Evolutionary conservation across 2,329 filamentous ascomycete genomes (phyloP).

Genomic region (Aspergillus transmontanensis): DNA sequence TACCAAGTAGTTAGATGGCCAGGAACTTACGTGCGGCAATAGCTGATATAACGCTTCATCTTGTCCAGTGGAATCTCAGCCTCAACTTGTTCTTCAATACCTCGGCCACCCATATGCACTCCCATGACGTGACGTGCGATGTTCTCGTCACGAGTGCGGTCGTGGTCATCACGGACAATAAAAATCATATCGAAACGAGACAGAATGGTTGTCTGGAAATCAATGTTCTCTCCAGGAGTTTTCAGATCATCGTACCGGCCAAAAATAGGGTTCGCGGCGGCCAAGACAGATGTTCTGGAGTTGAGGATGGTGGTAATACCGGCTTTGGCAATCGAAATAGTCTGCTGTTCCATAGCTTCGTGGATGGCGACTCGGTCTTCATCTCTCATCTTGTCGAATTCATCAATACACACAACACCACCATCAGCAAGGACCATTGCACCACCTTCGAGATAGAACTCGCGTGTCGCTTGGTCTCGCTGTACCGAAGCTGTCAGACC

Average conservation of each 20-base stretch:
- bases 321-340: conserved; percentile 97
- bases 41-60: conserved; percentile 96
- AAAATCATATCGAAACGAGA: conserved; percentile 99
- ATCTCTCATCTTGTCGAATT: conserved; percentile 99
- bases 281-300: conserved; percentile 89
- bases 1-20: not conserved
- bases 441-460: conserved; percentile 97
- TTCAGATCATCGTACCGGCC: conserved; percentile 98
- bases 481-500: conserved; percentile 98
- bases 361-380: conserved; percentile 97
- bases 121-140: conserved; percentile 98
- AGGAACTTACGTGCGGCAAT: conserved; percentile 83
- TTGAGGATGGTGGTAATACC: conserved; percentile 98
- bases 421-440: conserved; percentile 98
- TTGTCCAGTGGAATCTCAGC: conserved; percentile 92
- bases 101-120: conserved; percentile 90
- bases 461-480: conserved; percentile 83
- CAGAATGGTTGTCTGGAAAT: conserved; percentile 97
- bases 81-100: conserved; percentile 78
- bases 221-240: conserved; percentile 95
- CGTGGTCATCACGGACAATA: conserved; percentile 95
- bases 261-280: conserved; percentile 96
- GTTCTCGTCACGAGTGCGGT: conserved; percentile 81
- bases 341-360: conserved; percentile 99
- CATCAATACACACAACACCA: conserved; percentile 96